These are phyloP conservation scores for Coemansia sp. DNA, from an alignment of 192 early-diverging fungal species.

Conservation along the genomic window DNA sequence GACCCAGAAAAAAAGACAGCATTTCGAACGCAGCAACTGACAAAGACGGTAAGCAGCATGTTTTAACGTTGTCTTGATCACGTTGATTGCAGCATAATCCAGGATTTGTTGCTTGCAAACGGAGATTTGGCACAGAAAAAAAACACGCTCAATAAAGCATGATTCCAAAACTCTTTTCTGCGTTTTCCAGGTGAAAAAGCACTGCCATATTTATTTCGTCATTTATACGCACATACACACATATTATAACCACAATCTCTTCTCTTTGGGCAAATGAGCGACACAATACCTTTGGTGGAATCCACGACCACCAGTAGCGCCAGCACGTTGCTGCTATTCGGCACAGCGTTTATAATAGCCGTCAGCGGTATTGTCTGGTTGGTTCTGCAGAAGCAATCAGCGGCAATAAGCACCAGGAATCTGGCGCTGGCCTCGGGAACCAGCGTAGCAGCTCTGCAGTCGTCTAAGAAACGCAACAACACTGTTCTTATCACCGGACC, in stretches of 20 bases:
- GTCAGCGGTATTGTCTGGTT: constrained; percentile 22
- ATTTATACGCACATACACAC: too few relatives aligned
- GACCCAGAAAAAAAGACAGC: too few relatives aligned
- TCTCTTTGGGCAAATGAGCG: not conserved
- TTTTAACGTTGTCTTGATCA: too few relatives aligned
- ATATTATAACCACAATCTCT: not conserved
- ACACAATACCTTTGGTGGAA: not conserved
- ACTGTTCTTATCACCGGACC: constrained; percentile 39
- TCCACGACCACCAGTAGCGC: too few relatives aligned
- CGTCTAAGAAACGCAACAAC: constrained; percentile 23
- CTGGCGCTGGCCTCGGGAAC: constrained; percentile 34
- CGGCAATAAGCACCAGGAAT: constrained; percentile 35
- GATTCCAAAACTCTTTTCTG: too few relatives aligned
- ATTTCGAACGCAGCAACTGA: too few relatives aligned
- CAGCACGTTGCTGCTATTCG: constrained; percentile 2
- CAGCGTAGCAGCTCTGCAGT: constrained; percentile 8
- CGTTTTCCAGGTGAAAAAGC: too few relatives aligned
- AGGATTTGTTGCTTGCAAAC: too few relatives aligned
- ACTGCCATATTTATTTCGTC: not conserved
- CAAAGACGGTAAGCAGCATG: too few relatives aligned
- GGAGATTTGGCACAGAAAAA: too few relatives aligned
- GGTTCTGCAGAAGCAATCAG: constrained; percentile 35
- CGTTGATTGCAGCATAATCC: too few relatives aligned
- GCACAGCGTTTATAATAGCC: constrained; percentile 5
- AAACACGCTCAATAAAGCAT: too few relatives aligned